Conservation (phyloP, 73 alveolate species). For the Stentor roeselii region DNA sequence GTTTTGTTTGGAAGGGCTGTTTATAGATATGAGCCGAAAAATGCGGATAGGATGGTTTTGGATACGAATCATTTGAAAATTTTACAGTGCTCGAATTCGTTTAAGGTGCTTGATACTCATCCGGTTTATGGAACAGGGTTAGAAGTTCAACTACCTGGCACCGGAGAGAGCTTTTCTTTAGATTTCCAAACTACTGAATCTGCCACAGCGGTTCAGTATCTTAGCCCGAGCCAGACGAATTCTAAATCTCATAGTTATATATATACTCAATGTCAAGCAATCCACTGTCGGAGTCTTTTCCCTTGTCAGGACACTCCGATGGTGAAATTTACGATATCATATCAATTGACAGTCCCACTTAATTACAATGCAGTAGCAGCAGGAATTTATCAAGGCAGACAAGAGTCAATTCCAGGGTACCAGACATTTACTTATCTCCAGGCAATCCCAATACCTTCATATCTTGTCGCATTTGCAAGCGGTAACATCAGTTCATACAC, state of each 20-base stretch:
- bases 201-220: conserved; percentile 61
- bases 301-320: conserved; percentile 99
- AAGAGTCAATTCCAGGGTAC: background rate
- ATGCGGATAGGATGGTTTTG: background rate
- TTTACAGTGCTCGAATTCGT: background rate
- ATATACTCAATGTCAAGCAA: conserved; percentile 94
- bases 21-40: background rate
- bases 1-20: background rate
- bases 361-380: conserved; percentile 59
- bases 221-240: conserved; percentile 73
- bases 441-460: conserved; percentile 83
- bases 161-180: conserved; percentile 11
- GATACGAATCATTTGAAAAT: background rate
- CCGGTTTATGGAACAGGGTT: background rate
- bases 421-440: conserved; percentile 63
- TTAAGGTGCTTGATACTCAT: background rate
- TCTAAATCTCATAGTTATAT: conserved; percentile 81
- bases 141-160: background rate
- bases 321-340: conserved; percentile 77
- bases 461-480: conserved; percentile 85
- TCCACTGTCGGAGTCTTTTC: conserved; percentile 82
- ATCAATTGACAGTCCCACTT: conserved; percentile 44
- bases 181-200: conserved; percentile 36
- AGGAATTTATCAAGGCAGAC: conserved; percentile 38
- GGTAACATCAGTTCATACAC: conserved; percentile 67